Base-by-base conservation (phyloP, 352 stramenopile genomes). In the Globisporangium parvum region DNA sequence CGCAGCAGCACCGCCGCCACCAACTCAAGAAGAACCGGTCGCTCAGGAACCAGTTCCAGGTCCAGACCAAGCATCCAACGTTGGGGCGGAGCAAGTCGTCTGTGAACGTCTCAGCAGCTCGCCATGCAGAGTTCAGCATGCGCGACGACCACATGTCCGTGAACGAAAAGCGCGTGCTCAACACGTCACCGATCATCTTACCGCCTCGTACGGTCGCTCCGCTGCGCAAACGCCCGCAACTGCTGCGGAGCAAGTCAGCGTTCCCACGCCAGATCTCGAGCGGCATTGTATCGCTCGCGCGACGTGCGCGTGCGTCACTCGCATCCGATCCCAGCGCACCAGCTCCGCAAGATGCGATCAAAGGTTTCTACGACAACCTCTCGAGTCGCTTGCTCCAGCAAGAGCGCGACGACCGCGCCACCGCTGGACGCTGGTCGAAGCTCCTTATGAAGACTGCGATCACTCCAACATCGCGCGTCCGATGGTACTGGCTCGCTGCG, bases 301-400 rank as follows among this genome's bases (percentile, higher is more conserved):
- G 11, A 9, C 9, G 26, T 42, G 26, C 31, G 31, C 31, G 31
- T 1, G 31, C 31, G 31, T 37, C 31, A 1, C 31, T 37, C 5
- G 12, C 31, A 2, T 37, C 10, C 6, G 31, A 37, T 11, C 59
- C 70, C 1, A 65, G 63, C 12, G 47, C 67, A 11, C 46, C 60
- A 0, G 65, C 63, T n/a, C 57, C 28, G 14, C 63, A 52, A 2
- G 76, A 85, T 45, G 70, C 59, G 18, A 85, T 87, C 31, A 69
- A 74, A 23, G 72, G 76, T 1, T 87, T 80, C 28, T 85, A 85
- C 21, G 67, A 87, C 14, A 65, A 75, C 21, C 67, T 81, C 14
- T 46, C 71, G 10, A 37, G 21, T 26, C n/a, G 39, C 39, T 20
- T 44, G 39, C 12, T 44, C 15, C 39, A 44, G 39, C 12, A 67